Conservation (phyloP, 495 filamentous ascomycete species). For the Neurospora terricola region DNA sequence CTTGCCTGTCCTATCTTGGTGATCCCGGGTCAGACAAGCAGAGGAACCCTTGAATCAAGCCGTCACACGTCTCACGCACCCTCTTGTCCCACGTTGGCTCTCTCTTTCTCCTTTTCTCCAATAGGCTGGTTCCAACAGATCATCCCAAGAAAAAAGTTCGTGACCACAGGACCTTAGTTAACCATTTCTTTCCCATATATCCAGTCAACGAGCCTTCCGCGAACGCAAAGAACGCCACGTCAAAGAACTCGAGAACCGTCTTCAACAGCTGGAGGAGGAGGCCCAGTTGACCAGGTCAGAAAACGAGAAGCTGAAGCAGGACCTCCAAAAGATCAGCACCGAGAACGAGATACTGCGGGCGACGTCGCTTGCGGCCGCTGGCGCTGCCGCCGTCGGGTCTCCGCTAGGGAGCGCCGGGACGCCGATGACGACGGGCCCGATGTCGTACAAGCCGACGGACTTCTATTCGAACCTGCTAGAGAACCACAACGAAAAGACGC, state of each 20-base stretch:
- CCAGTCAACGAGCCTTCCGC: slow-evolving; percentile 88
- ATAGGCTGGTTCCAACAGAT: neutral
- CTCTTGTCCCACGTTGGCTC: neutral
- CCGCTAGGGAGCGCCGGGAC: slow-evolving; percentile 14
- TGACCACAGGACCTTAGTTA: neutral
- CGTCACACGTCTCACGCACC: neutral
- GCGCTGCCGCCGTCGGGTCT: slow-evolving; percentile 9
- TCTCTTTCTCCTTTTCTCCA: neutral
- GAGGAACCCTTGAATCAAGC: neutral
- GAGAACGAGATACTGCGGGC: slow-evolving; percentile 95
- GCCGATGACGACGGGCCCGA: slow-evolving; percentile 50
- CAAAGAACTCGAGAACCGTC: slow-evolving; percentile 81
- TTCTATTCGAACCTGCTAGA: slow-evolving; percentile 49
- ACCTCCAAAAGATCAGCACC: slow-evolving; percentile 67
- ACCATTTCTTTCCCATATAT: neutral
- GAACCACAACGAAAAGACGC: slow-evolving; percentile 47
- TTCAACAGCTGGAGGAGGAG: slow-evolving; percentile 57
- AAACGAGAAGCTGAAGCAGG: slow-evolving; percentile 76
- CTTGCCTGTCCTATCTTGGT: neutral
- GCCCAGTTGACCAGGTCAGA: slow-evolving; percentile 41
- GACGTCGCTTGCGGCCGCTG: slow-evolving; percentile 39
- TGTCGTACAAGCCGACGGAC: slow-evolving; percentile 64
- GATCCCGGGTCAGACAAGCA: neutral
- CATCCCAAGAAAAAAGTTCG: neutral
- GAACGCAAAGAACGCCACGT: slow-evolving; percentile 94